Evolutionary conservation across 2,329 filamentous ascomycete genomes (phyloP).

Genomic region (Xylaria digitata): DNA sequence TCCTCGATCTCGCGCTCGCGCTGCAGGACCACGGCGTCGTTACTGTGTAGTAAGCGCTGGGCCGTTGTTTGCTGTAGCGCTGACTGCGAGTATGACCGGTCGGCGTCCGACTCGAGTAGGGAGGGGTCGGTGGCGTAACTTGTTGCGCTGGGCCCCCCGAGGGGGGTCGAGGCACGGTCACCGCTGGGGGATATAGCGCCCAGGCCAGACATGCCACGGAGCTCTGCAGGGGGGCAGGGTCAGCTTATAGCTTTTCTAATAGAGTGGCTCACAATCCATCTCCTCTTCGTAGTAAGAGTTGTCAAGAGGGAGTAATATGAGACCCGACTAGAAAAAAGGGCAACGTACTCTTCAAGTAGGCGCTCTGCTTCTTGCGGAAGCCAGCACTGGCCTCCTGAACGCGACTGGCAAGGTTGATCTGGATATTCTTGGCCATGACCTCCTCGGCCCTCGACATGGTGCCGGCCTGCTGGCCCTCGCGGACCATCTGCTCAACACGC

Average conservation of each 20-base stretch:
- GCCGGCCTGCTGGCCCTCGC: constrained; percentile 78
- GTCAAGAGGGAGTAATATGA: background rate
- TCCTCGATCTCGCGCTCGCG: constrained; percentile 97
- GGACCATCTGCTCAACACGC: constrained; percentile 86
- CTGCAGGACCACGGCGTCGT: constrained; percentile 87
- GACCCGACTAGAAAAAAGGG: background rate
- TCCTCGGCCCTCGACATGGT: constrained; percentile 85
- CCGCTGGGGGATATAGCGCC: constrained; percentile 61
- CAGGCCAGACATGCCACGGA: constrained; percentile 76
- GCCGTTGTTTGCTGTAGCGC: constrained; percentile 79
- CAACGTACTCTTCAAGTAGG: constrained; percentile 86
- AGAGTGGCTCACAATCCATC: background rate
- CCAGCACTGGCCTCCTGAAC: constrained; percentile 92
- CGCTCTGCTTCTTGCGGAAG: constrained; percentile 97
- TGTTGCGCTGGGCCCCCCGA: constrained; percentile 51
- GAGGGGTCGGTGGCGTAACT: constrained; percentile 83
- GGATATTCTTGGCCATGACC: constrained; percentile 95
- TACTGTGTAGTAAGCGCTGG: constrained; percentile 74
- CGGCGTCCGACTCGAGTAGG: constrained; percentile 90
- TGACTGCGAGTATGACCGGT: constrained; percentile 90
- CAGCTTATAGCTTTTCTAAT: constrained; percentile 32
- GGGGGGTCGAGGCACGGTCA: constrained; percentile 66
- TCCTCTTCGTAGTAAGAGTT: background rate
- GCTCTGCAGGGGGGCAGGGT: constrained; percentile 62
- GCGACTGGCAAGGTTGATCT: constrained; percentile 86